Conservation (phyloP, 2,329 filamentous ascomycete genomes). For the Paecilomyces dactylethromorphus region DNA sequence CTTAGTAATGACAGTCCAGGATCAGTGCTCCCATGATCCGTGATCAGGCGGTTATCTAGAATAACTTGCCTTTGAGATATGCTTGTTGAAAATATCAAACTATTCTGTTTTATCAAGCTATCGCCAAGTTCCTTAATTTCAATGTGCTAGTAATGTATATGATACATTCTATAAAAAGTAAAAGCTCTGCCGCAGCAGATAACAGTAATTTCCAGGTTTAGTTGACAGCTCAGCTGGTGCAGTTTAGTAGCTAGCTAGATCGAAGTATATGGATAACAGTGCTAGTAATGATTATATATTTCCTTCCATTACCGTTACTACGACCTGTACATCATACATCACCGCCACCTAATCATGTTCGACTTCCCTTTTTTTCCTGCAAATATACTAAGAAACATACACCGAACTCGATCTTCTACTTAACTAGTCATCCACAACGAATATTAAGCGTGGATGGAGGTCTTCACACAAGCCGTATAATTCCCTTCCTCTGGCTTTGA, state of each 20-base stretch:
- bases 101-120: not conserved
- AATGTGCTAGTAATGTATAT: not conserved
- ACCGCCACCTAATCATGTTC: too few relatives aligned
- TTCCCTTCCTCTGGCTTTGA: too few relatives aligned
- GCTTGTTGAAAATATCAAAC: not conserved
- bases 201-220: not conserved
- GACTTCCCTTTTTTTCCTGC: too few relatives aligned
- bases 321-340: not conserved
- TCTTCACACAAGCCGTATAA: too few relatives aligned
- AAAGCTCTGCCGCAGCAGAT: not conserved
- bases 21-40: too few relatives aligned
- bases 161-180: not conserved
- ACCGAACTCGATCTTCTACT: too few relatives aligned
- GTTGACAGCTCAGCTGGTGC: slow-evolving; percentile 2
- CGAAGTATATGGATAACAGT: not conserved
- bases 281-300: not conserved
- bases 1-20: too few relatives aligned
- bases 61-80: not conserved
- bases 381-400: too few relatives aligned
- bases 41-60: too few relatives aligned
- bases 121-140: not conserved
- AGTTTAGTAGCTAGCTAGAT: slow-evolving; percentile 1
- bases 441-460: too few relatives aligned
- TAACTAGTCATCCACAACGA: too few relatives aligned
- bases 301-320: not conserved